Base-by-base conservation (phyloP, 2,329 filamentous ascomycete species). In the Nigrograna mackinnonii region DNA sequence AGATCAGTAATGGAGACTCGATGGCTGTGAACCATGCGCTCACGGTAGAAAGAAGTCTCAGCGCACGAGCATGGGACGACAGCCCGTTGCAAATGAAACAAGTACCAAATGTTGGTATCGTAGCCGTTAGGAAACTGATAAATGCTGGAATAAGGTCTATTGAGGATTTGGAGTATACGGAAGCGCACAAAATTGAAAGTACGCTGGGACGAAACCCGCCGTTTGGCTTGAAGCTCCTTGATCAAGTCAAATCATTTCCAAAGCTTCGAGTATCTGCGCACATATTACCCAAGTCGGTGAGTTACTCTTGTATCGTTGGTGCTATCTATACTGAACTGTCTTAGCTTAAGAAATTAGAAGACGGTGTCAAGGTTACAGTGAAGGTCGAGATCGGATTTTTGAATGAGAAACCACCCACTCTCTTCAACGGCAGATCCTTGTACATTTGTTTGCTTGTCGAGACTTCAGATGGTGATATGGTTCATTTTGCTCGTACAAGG, bases 81-180 rank as follows among this genome's bases (percentile, higher is more conserved):
- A 87, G 84, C 2, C 82, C 88, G 0, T 76, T 86, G 17, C 88
- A 96, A 53, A 79, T 99, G 58, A 86, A 87, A 46, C 92, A 97
- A 64, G 78, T 99, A 2, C 83, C 88, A 0, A 80, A 84, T 3
- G 80, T 97, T 47, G 94, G 94, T 0, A 74, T 83, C 4, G 88
- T 85, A 1, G 80, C 82, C n/a, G 83, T 89, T 50, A 80, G 86
- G 26, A 94, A 87, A 62, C 77, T 97, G 32, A 79, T 83, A 3
- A 77, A 79, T 28, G 83, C 83, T n/a, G 83, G 84, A 1, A 80
- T 97, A 40, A 82, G 74, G 20, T 87, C 76, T 4, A 82, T 97
- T 5, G 80, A 86, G 31, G 79, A 82, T n/a, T 73, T 99, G 11
- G 81, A 85, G 13, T 69, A 66, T 5, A 77, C 83, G 12, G 85